Base-by-base conservation (phyloP, 805 yeast genomes). In the Wickerhamomyces kurtzmanii region DNA sequence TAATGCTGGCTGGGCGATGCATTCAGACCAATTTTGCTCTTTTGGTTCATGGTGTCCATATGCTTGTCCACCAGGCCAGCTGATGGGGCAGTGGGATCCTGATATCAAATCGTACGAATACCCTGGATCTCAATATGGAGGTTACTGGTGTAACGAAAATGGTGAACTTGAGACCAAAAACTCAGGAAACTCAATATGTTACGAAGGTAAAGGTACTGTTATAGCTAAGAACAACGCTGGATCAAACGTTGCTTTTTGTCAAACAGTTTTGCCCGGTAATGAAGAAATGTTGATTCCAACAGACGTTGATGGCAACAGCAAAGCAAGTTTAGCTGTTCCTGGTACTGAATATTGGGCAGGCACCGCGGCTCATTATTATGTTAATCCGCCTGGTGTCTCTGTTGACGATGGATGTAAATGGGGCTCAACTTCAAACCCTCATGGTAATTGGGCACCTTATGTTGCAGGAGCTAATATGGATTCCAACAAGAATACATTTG, bases 271-370 rank as follows among this genome's bases (percentile, higher is more conserved):
- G 32, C 96, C 96, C 15, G 96, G 96, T 40, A 82, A 84, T 53
- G 95, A 85, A 59, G 94, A 85, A 42, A 85, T 85, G 95, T 63
- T 84, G 50, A 84, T 86, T 39, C 96, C 96, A 34, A 84, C 93
- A 14, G 50, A 65, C 30, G 73, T 78, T 32, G 65, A 57, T n/a
- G 55, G 63, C 10, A 67, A 71, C 8, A 43, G 57, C 7, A 35
- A 61, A n/a, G 53, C 60, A 31, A 60, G 66, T 3, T 57, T 85
- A 32, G 94, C 95, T 14, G 95, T 85, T 29, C 95, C 95, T 12
- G 85, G 81, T 14, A 59, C 86, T 3, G 74, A 73, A 31, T 85
- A 85, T 61, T 84, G 83, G 81, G 91, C 91, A 10, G 55, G 69
- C 9, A 83, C 94, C 22, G 84, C 94, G 22, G 78, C 94, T 21